Percentiles rank a stretch among this genome's conserved stretches.
Conservation (phyloP, 1,284 basidiomycete genomes). For the Phylloboletellus chloephorus region DNA sequence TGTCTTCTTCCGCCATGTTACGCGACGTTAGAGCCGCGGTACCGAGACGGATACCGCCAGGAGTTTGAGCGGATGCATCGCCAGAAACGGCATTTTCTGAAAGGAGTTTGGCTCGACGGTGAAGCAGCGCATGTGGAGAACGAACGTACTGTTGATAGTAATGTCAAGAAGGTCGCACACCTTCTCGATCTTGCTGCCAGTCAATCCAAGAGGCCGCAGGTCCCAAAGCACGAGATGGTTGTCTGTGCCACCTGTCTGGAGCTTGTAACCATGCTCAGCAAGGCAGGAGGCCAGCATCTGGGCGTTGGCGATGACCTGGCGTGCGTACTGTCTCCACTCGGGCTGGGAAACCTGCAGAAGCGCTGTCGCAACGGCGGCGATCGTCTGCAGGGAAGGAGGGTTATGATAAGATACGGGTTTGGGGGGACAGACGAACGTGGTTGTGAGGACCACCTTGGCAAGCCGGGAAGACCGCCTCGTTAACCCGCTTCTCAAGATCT, state of each 20-base stretch:
- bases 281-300: slow-evolving; percentile 70
- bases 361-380: slow-evolving; percentile 93
- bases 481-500: slow-evolving; percentile 94
- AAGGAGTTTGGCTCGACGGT: slow-evolving; percentile 1
- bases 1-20: slow-evolving; percentile 86
- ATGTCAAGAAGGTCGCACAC: slow-evolving; percentile 96
- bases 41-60: slow-evolving; percentile 96
- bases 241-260: slow-evolving; percentile 95
- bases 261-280: slow-evolving; percentile 80
- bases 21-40: slow-evolving; percentile 93
- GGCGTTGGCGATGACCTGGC: slow-evolving; percentile 91
- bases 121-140: slow-evolving; percentile 1
- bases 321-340: slow-evolving; percentile 89
- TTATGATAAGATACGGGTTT: background rate
- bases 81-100: slow-evolving; percentile 95
- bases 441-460: slow-evolving; percentile 99
- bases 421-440: slow-evolving; percentile 59
- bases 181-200: slow-evolving; percentile 98
- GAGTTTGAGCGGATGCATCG: slow-evolving; percentile 91
- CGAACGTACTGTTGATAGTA: slow-evolving; percentile 81
- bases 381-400: slow-evolving; percentile 55
- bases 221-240: slow-evolving; percentile 99
- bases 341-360: slow-evolving; percentile 92
- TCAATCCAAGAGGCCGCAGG: slow-evolving; percentile 89
- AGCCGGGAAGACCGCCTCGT: slow-evolving; percentile 98